These are phyloP conservation scores for Cyclotella choctawhatcheeana DNA, from an alignment of 108 stramenopile genomes.

Conservation along the genomic window DNA sequence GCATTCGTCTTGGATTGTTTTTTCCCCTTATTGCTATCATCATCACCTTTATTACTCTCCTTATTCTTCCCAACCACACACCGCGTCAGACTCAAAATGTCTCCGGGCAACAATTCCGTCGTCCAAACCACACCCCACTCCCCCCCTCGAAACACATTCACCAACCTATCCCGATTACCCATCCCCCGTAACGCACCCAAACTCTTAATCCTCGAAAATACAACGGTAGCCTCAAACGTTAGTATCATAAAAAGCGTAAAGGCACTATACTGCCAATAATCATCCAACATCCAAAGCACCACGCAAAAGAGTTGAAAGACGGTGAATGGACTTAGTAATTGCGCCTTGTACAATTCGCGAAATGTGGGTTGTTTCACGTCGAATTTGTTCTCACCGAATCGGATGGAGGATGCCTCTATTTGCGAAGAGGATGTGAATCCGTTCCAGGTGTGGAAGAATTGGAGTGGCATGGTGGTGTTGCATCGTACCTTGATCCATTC, in stretches of 20 bases:
- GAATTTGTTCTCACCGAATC: slow-evolving; percentile 92
- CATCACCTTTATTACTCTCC: too few species aligned
- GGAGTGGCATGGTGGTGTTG: slow-evolving; percentile 73
- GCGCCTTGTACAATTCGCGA: slow-evolving; percentile 87
- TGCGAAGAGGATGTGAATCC: slow-evolving; percentile 71
- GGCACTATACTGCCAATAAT: slow-evolving; percentile 98
- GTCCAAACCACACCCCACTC: slow-evolving; percentile 72
- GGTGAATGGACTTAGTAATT: slow-evolving; percentile 95
- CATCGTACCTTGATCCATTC: slow-evolving; percentile 91
- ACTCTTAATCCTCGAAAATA: slow-evolving; percentile 80
- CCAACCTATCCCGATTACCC: slow-evolving; percentile 30
- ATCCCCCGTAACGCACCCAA: slow-evolving; percentile 83
- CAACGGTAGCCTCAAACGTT: slow-evolving; percentile 93
- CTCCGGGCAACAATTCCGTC: slow-evolving; percentile 89
- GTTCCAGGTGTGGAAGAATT: slow-evolving; percentile 73
- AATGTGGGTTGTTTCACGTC: slow-evolving; percentile 81
- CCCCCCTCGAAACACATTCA: slow-evolving; percentile 61
- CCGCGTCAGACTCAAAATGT: slow-evolving; percentile 78
- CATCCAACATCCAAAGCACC: slow-evolving; percentile 95
- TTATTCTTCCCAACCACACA: slow-evolving; percentile 29
- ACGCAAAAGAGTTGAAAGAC: slow-evolving; percentile 99
- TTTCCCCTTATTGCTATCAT: too few species aligned
- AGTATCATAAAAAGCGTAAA: slow-evolving; percentile 93
- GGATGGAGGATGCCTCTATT: slow-evolving; percentile 74
- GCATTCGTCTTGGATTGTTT: slow-evolving; percentile 12